phyloP scores from a whole-genome alignment of 2,329 filamentous ascomycete genomes.

The Penicillium aurantiogriseum region DNA sequence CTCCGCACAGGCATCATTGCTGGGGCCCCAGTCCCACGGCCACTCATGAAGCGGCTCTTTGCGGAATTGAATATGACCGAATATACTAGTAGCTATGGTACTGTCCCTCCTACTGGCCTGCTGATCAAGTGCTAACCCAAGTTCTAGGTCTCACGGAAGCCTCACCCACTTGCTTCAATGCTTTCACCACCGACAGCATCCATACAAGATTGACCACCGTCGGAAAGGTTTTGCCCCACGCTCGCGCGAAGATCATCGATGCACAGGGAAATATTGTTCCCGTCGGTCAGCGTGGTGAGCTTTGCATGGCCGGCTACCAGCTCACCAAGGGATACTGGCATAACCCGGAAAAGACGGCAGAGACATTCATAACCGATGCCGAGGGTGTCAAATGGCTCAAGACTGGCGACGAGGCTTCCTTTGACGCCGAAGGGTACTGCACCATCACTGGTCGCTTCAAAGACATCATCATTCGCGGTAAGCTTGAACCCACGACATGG shows the following conservation, averaged over 20 bases:
- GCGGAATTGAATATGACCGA: slow-evolving; percentile 71
- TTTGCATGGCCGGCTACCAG: slow-evolving; percentile 77
- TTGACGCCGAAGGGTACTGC: slow-evolving; percentile 62
- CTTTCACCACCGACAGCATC: slow-evolving; percentile 70
- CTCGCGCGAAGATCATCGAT: slow-evolving; percentile 74
- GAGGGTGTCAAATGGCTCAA: slow-evolving; percentile 59
- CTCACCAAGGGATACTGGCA: slow-evolving; percentile 62
- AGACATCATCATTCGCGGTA: slow-evolving; percentile 73
- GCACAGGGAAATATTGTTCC: slow-evolving; percentile 62
- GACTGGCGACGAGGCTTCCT: slow-evolving; percentile 60
- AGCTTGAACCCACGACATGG: slow-evolving; percentile 3
- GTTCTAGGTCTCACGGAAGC: slow-evolving; percentile 67
- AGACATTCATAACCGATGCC: slow-evolving; percentile 67
- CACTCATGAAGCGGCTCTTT: slow-evolving; percentile 71
- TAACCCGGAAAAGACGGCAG: slow-evolving; percentile 71
- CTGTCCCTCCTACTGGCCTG: background rate
- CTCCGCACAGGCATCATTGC: slow-evolving; percentile 77
- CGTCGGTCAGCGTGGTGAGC: slow-evolving; percentile 66
- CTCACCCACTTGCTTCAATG: slow-evolving; percentile 77
- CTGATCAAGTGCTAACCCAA: background rate
- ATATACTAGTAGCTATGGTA: slow-evolving; percentile 64
- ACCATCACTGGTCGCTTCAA: slow-evolving; percentile 74
- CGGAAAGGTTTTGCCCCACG: slow-evolving; percentile 72
- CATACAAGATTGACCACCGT: slow-evolving; percentile 68
- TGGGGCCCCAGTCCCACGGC: slow-evolving; percentile 71